Base-by-base conservation (phyloP, 2,329 filamentous ascomycete species). In the Trichoderma sp. region DNA sequence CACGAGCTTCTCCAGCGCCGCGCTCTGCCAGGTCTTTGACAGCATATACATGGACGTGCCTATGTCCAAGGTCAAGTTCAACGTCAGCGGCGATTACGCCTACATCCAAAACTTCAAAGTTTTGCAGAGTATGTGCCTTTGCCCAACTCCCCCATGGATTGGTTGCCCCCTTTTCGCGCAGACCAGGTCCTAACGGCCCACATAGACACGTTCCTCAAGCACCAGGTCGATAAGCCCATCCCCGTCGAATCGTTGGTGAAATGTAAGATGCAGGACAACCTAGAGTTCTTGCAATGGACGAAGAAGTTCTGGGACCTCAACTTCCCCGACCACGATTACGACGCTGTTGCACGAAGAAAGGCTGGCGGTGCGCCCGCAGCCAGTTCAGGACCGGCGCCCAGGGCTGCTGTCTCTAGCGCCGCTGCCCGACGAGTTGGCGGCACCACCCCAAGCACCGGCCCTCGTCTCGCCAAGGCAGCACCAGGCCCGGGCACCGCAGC, bases 181-280 rank as follows among this genome's bases (percentile, higher is more conserved):
- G 30, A 30, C 4, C 21, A 53, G 21, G 26, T 72, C 15, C 76
- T 76, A 32, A 74, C 69, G 47, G 57, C 56, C 71, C 70, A 12
- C 58, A 5, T 78, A 94, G 95, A 94, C 82, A 87, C 89, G 75
- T 98, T 98, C 80, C 87, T 90, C 74, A 93, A 92, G 82, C 95
- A 98, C 84, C 86, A 90, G 75, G 88, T 99, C 85, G 95, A 98
- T 78, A 94, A 94, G 81, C 92, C 92, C 32, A 91, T 99, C 77
- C 94, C 94, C 73, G 94, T 98, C 81, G 90, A 97, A 82, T 86
- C 88, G 72, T 90, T 99, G 73, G 90, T 96, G 78, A 99, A 98
- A 84, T 99, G 96, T 88, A 98, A 97, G 87, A 99, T 99, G 95
- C 96, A 99, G 88, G 96, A 99, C 83, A 99, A 99, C 86, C 92